Evolutionary conservation across 768 basidiomycete species (phyloP).

Genomic region (Rhodotorula taiwanensis): DNA sequence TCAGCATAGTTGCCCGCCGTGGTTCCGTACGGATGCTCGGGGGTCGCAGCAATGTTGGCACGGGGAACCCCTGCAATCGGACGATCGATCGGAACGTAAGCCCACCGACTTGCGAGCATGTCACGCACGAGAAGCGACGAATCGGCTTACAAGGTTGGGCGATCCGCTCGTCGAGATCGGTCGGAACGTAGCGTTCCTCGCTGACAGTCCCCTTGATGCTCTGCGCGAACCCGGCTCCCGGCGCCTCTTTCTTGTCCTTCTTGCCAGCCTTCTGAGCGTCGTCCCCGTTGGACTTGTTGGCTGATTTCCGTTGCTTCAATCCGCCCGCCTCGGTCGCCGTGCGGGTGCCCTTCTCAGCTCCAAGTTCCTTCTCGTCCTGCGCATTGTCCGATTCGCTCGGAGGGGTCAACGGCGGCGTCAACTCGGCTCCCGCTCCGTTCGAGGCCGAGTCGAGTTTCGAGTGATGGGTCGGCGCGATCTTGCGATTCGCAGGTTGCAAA

Average conservation of each 20-base stretch:
- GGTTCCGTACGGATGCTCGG: constrained; percentile 24
- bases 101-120: no score
- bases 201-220: constrained; percentile 2
- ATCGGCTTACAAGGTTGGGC: constrained; percentile 16
- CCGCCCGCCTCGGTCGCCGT: background rate
- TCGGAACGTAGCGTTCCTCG: constrained; percentile 1
- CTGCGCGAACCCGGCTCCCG: constrained; percentile 8
- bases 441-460: no score
- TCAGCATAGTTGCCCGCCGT: constrained; percentile 11
- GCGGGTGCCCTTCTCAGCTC: background rate
- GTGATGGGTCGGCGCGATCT: background rate
- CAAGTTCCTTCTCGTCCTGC: background rate
- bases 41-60: constrained; percentile 23
- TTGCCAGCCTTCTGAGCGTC: background rate
- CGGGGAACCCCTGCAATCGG: constrained; percentile 1
- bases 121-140: no score
- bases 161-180: constrained; percentile 20
- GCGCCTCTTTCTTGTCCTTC: background rate
- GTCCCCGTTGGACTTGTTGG: background rate
- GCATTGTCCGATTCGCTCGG: background rate
- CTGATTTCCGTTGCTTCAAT: background rate
- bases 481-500: background rate
- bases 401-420: background rate
- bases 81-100: background rate
- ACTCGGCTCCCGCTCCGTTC: background rate